Base-by-base conservation (phyloP, 1,284 basidiomycete species). In the Volvariella surrecta region DNA sequence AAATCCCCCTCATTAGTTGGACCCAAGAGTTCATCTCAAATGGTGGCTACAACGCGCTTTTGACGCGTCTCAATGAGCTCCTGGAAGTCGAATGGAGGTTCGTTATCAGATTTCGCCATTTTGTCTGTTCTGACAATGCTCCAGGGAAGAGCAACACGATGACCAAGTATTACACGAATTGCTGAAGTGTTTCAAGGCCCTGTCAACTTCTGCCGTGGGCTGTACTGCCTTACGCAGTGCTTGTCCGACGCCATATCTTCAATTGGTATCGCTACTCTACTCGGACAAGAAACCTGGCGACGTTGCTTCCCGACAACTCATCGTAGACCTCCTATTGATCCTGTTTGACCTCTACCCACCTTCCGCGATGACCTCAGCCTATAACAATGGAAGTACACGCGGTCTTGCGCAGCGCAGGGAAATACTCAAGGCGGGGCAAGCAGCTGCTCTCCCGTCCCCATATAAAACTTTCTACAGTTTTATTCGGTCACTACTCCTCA, bases 231-330 rank as follows among this genome's bases (percentile, higher is more conserved):
- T 99, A 2, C 81, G 89, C 9, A 82, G 77, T 48, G 80, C 80
- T 18, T 85, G 84, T 42, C 93, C 94, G 0, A 79, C 81, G 0
- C 96, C 96, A 0, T 97, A 92, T 58, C 70, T 74, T 1, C 84
- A 90, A 47, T 72, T 99, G 7, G 73, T 92, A 10, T 67, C 79
- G 2, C 73, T 99, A 2, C 71, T 99, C 2, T 98, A 90, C 63
- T 94, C 91, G 1, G 94, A 97, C 67, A 98, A 98, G 70, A 94
- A 93, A 58, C 95, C 95, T 0, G 95, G 95, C 32, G 95, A 99
- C 43, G 72, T 98, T 2, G 73, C 80, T 1, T 88, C 89, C 3
- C 80, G 94, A 32, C 91, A 95, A 57, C 74, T 97, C 41, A 91
- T 99, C 42, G 67, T 90, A 42, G 95, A 99, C 46, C 67, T 96